These are phyloP conservation scores for Fusarium verrucosum DNA, from an alignment of 2,329 filamentous ascomycete genomes.

Conservation along the genomic window DNA sequence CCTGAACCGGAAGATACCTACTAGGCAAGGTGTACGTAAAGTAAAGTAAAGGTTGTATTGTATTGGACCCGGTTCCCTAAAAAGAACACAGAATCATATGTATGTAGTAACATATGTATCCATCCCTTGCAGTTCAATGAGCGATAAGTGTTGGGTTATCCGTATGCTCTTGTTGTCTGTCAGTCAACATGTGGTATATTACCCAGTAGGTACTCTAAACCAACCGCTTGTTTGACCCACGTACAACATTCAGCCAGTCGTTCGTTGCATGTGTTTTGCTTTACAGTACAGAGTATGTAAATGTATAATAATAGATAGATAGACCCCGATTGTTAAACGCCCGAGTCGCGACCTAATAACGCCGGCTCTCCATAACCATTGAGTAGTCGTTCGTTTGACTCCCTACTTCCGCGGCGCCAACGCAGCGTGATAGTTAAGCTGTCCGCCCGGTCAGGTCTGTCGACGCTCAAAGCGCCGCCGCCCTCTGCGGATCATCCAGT, in stretches of 20 bases:
- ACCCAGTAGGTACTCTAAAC: neutral
- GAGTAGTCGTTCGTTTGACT: conserved; percentile 17
- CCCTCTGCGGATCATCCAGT: conserved; percentile 14
- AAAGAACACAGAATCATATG: conserved; percentile 34
- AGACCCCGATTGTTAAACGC: conserved; percentile 11
- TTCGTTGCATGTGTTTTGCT: neutral
- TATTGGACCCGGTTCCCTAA: conserved; percentile 37
- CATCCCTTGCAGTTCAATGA: conserved; percentile 27
- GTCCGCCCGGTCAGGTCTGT: conserved; percentile 10
- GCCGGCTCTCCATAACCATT: conserved; percentile 3
- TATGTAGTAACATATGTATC: too few relatives aligned
- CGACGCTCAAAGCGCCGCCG: conserved; percentile 11
- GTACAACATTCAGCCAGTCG: neutral
- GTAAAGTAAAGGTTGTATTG: conserved; percentile 32
- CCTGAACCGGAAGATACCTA: conserved; percentile 44
- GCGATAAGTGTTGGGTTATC: conserved; percentile 11
- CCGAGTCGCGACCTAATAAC: conserved; percentile 9
- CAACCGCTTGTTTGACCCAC: conserved; percentile 26
- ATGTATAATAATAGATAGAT: conserved; percentile 6
- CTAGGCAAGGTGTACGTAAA: conserved; percentile 25
- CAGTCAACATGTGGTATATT: neutral
- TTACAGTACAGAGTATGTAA: neutral
- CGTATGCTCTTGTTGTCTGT: neutral
- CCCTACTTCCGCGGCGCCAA: conserved; percentile 3
- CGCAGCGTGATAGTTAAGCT: conserved; percentile 12